A percentile compares a stretch with the other conserved stretches of the same genome.
phyloP scores from a whole-genome alignment of 2,329 filamentous ascomycete genomes.

The Aschersonia sp. region DNA sequence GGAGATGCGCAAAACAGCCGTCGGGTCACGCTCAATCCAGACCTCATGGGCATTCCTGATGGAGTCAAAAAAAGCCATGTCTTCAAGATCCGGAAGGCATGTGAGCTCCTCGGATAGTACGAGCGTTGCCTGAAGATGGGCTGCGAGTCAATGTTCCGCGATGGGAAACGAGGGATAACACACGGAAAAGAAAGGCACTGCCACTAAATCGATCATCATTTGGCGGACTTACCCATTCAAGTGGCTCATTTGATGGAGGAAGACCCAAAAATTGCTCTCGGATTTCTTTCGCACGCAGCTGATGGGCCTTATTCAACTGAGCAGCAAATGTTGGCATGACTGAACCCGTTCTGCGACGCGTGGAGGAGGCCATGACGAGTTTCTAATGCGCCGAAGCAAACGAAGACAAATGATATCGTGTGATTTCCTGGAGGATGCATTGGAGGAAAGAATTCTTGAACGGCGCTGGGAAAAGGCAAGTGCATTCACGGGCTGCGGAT shows the following conservation, averaged over 20 bases:
- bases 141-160: too few relatives aligned
- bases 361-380: too few relatives aligned
- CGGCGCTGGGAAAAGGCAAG: too few relatives aligned
- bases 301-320: neutral
- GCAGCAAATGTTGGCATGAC: neutral
- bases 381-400: too few relatives aligned
- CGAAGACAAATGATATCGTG: too few relatives aligned
- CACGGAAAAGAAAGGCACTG: too few relatives aligned
- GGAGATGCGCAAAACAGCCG: slow-evolving; percentile 13
- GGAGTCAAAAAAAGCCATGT: slow-evolving; percentile 10
- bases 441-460: too few relatives aligned
- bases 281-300: neutral
- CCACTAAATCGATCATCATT: too few relatives aligned
- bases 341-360: neutral
- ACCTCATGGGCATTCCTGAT: slow-evolving; percentile 14
- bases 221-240: neutral
- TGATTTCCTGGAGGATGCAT: too few relatives aligned
- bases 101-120: slow-evolving; percentile 15
- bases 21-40: slow-evolving; percentile 14
- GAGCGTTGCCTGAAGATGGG: slow-evolving; percentile 8
- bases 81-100: slow-evolving; percentile 11
- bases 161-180: too few relatives aligned
- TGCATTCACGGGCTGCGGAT: too few relatives aligned
- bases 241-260: neutral
- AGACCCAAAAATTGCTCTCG: neutral